Conservation (phyloP, 2,329 filamentous ascomycete genomes). For the Cytospora piceae region DNA sequence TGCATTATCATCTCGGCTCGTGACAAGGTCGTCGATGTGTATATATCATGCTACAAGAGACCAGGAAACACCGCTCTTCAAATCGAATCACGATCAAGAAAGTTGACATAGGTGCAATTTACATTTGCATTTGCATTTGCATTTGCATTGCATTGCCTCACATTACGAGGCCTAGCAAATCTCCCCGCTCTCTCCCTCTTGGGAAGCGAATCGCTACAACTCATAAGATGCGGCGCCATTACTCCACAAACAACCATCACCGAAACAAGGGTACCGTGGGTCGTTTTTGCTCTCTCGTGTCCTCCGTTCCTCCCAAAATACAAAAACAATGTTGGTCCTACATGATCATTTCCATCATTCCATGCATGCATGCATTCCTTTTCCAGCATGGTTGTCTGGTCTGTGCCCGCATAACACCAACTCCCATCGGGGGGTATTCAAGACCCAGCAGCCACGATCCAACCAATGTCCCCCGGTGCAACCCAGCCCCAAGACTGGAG, state of each 20-base stretch:
- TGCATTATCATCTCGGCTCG: neutral
- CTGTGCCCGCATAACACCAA: constrained; percentile 1
- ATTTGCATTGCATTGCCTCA: constrained; percentile 3
- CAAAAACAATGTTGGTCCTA: neutral
- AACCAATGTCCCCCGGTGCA: neutral
- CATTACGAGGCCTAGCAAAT: neutral
- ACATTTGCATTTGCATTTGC: neutral
- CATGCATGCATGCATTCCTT: neutral
- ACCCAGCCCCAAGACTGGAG: neutral
- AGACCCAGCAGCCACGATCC: neutral
- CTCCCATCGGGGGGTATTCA: constrained; percentile 1
- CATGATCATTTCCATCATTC: neutral
- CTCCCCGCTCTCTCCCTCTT: neutral
- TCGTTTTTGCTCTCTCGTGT: neutral
- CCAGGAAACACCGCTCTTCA: neutral
- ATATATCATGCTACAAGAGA: neutral
- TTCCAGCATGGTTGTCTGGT: neutral
- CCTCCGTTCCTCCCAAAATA: neutral
- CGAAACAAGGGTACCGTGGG: neutral
- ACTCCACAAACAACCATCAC: neutral
- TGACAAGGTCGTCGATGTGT: neutral
- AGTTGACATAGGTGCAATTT: neutral
- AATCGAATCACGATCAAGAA: neutral
- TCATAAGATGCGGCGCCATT: neutral
- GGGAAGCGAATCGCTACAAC: neutral